Base-by-base conservation (phyloP, 305 asterid genomes). In the Rubia tinctorum region DNA sequence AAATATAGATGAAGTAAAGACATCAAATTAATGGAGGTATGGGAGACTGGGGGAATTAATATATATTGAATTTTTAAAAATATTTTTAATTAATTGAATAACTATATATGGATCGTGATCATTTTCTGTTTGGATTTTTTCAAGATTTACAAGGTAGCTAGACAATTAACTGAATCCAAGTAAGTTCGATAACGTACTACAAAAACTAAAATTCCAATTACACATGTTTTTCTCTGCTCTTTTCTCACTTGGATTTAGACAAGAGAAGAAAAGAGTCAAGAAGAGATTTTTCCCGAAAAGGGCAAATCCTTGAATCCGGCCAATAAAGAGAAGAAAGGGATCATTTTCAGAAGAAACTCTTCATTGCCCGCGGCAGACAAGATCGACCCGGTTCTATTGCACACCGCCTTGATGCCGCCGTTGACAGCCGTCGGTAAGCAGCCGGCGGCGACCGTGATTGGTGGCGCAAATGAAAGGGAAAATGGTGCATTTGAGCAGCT, bases 401-500 rank as follows among this genome's bases (percentile, higher is more conserved):
- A 75, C 43, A 73, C 81, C 4, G 20, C 43, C 61, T 37, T 78
- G 5, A 23, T 59, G 75, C 77, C 75, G 61, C 74, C 76, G 0
- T 53, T 12, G 55, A 47, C 23, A 30, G 5, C 39, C 39, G 18
- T 8, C 67, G 30, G 64, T 60, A 75, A 66, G 44, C 17, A 44
- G 0, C 0, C 63, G 56, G 68, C 27, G 53, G 67, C 3, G 5
- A 13, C 1, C 14, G 55, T 53, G 59, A 53, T 18, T 18, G 62
- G 49, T 18, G 71, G 49, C 6, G 69, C 68, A 8, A 62, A 51
- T 13, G 66, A 69, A 0, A 34, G 14, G 2, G 45, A 20, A 0
- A 6, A 20, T 9, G 45, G 22, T 7, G 23, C 14, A 27, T 58
- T 82, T 42, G 92, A 88, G 76, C 80, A 84, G 9, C 60, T 75